Percentiles rank a stretch among this genome's conserved stretches.
phyloP scores from a whole-genome alignment of 2,329 filamentous ascomycete species.

The Orbilia ellipsospora region DNA sequence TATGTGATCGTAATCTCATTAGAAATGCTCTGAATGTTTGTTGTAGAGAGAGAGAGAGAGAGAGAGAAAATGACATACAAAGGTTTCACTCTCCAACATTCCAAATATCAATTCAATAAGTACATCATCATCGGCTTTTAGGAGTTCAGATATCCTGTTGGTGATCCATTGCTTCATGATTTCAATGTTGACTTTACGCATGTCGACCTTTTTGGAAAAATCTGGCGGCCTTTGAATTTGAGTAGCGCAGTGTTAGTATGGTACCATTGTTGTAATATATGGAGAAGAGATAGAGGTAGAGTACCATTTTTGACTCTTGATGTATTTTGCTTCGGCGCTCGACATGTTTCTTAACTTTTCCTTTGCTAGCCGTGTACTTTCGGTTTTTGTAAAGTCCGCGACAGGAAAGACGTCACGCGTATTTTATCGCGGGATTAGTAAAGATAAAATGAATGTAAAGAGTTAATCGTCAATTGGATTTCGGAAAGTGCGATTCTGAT shows the following conservation, averaged over 20 bases:
- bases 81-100: slow-evolving; percentile 77
- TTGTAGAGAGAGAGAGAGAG: no score
- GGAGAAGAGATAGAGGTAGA: neutral
- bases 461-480: slow-evolving; percentile 7
- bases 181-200: slow-evolving; percentile 94
- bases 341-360: slow-evolving; percentile 24
- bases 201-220: slow-evolving; percentile 96
- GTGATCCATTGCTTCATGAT: slow-evolving; percentile 99
- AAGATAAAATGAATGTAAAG: neutral
- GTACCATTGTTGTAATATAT: neutral
- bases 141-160: slow-evolving; percentile 82
- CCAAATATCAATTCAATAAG: slow-evolving; percentile 85
- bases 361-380: neutral
- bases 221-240: slow-evolving; percentile 71
- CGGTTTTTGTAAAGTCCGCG: slow-evolving; percentile 15
- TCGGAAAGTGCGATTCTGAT: neutral
- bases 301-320: slow-evolving; percentile 55
- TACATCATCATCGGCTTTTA: slow-evolving; percentile 94
- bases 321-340: slow-evolving; percentile 53
- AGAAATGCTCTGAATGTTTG: no score
- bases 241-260: neutral
- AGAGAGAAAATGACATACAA: slow-evolving; percentile 70
- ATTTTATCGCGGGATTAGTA: neutral
- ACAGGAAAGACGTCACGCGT: slow-evolving; percentile 40
- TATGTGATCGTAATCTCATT: slow-evolving; percentile 62